phyloP scores from a whole-genome alignment of 331 rosid species.

The Cydonia oblonga region DNA sequence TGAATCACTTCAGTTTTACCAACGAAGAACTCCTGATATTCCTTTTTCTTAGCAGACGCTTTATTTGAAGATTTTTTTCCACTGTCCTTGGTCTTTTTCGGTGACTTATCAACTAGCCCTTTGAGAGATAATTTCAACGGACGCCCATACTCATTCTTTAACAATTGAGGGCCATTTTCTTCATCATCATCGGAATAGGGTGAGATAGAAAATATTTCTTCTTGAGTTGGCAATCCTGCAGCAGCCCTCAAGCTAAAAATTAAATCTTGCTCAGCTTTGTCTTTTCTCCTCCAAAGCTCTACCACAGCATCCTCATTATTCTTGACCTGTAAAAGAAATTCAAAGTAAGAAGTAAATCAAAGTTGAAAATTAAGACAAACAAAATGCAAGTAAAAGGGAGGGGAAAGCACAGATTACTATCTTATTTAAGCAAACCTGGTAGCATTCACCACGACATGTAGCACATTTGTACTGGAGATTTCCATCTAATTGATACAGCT shows the following conservation, averaged over 20 bases:
- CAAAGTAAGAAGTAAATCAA: background rate
- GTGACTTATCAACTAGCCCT: constrained; percentile 56
- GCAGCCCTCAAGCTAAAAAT: constrained; percentile 87
- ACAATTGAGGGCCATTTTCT: constrained; percentile 51
- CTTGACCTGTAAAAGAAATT: constrained; percentile 50
- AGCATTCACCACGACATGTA: constrained; percentile 95
- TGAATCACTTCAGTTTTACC: constrained; percentile 30
- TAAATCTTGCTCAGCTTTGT: constrained; percentile 61
- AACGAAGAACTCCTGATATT: constrained; percentile 26
- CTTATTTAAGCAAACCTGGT: constrained; percentile 45
- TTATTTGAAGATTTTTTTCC: constrained; percentile 62
- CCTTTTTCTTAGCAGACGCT: constrained; percentile 51
- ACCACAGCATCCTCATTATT: constrained; percentile 90
- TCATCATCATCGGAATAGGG: constrained; percentile 96
- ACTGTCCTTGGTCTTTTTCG: constrained; percentile 62
- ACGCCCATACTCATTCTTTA: constrained; percentile 71
- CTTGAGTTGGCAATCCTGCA: constrained; percentile 91
- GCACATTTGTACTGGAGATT: constrained; percentile 91
- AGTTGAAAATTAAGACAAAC: background rate
- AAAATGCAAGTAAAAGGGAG: background rate
- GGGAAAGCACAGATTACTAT: background rate
- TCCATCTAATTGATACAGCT: constrained; percentile 84
- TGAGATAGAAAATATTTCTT: constrained; percentile 80
- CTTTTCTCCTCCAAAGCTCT: constrained; percentile 96
- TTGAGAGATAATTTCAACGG: constrained; percentile 73